Base-by-base conservation (phyloP, 2,329 filamentous ascomycete genomes). In the Falciphora oryzae region DNA sequence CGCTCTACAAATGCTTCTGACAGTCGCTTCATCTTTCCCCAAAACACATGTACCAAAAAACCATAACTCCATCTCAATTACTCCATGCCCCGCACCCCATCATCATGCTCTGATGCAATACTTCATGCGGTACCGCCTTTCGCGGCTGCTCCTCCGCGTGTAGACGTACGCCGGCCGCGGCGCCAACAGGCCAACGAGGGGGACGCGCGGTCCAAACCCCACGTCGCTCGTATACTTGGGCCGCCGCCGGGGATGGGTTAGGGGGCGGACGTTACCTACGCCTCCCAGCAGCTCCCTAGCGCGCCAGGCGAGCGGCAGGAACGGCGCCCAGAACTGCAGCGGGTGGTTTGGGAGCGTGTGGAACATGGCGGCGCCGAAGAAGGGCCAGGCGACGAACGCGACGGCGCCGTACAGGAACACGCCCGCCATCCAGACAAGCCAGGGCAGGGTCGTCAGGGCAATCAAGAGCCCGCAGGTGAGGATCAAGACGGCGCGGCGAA, bases 321-420 rank as follows among this genome's bases (percentile, higher is more conserved):
- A 53, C 44, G 57, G 57, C 25, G 57, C 29, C 57, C 57, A 59
- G 57, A 59, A 59, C 22, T 28, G 57, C 6, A 59, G 57, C 57
- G 57, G 27, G 14, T 28, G 18, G 1, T 4, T 7, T 4, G 57
- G n/a, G 25, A 28, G 18, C 10, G 29, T n/a, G 18, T n/a, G 44
- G 44, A n/a, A 22, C 44, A 53, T n/a, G 44, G 18, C 44, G 18
- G 18, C 18, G 44, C 44, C 18, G 18, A 10, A 53, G 18, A n/a
- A 53, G 5, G 44, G 44, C 44, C 44, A 53, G 22, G 8, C 44
- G 44, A 53, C 44, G 22, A 53, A 22, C 6, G 44, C 44, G 44
- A n/a, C 44, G 44, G 44, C 44, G 18, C 44, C 18, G 44, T n/a
- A n/a, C 6, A n/a, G 18, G 18, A 22, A 7, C 44, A 53, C 18